Conservation (phyloP, 805 yeast species). For the Barnettozyma populi region DNA sequence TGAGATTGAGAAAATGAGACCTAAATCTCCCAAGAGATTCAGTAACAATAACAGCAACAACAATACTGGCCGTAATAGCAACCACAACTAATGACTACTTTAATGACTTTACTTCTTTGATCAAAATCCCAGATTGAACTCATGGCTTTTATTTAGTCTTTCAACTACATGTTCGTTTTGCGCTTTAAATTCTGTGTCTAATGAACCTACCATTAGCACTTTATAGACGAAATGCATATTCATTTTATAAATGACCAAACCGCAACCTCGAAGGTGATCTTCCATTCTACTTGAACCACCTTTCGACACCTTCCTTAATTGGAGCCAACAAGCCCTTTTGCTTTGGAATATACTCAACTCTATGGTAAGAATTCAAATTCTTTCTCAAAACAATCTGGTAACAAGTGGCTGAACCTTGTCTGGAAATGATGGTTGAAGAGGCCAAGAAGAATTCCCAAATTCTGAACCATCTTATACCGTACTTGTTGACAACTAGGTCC, state of each 20-base stretch:
- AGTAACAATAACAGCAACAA: not conserved
- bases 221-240: not conserved
- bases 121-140: not conserved
- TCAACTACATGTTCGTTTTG: not conserved
- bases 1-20: slow-evolving; percentile 77
- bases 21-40: slow-evolving; percentile 59
- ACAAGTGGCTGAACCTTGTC: slow-evolving; percentile 92
- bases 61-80: not conserved
- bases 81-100: not conserved
- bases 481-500: slow-evolving; percentile 69
- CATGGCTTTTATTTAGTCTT: not conserved
- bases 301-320: slow-evolving; percentile 40
- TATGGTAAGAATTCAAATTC: slow-evolving; percentile 78
- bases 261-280: not conserved
- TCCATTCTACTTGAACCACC: slow-evolving; percentile 52
- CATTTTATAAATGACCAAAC: not conserved
- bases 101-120: not conserved
- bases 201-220: not conserved
- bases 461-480: slow-evolving; percentile 86
- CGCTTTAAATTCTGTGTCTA: not conserved
- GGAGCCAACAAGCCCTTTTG: slow-evolving; percentile 72
- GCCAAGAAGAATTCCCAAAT: slow-evolving; percentile 92
- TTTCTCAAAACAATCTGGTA: slow-evolving; percentile 88
- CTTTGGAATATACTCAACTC: slow-evolving; percentile 71
- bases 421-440: slow-evolving; percentile 72